A percentile compares a stretch with the other conserved stretches of the same genome.
phyloP scores from a whole-genome alignment of 2,329 filamentous ascomycete species.

The Fusarium chuoi region DNA sequence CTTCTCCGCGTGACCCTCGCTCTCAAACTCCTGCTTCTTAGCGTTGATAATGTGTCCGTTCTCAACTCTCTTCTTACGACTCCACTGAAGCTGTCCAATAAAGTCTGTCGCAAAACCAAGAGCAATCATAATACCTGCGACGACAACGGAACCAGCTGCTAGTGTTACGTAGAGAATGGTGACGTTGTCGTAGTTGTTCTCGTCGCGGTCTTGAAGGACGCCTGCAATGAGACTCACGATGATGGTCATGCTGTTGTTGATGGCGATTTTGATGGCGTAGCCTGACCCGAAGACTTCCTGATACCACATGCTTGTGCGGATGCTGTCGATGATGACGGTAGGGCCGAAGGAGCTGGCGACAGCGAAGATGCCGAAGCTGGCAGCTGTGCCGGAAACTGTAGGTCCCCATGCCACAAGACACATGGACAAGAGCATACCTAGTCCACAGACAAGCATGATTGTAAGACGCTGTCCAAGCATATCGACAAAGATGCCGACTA shows the following conservation, averaged over 20 bases:
- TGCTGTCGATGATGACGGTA: constrained; percentile 68
- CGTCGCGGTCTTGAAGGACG: constrained; percentile 66
- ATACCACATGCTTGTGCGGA: constrained; percentile 69
- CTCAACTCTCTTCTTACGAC: constrained; percentile 60
- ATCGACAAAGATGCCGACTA: constrained; percentile 66
- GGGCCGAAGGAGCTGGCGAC: constrained; percentile 65
- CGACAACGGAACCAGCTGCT: constrained; percentile 59
- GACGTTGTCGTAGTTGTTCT: constrained; percentile 66
- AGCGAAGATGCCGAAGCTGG: constrained; percentile 69
- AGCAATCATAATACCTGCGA: constrained; percentile 54
- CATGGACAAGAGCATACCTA: constrained; percentile 64
- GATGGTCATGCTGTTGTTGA: constrained; percentile 72
- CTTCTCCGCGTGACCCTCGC: constrained; percentile 46
- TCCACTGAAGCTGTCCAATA: constrained; percentile 66
- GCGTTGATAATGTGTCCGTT: constrained; percentile 57
- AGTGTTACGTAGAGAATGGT: constrained; percentile 66
- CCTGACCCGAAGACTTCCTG: constrained; percentile 69
- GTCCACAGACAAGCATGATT: constrained; percentile 63
- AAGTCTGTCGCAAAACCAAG: constrained; percentile 53
- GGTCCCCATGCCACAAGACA: constrained; percentile 62
- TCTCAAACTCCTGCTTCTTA: constrained; percentile 54
- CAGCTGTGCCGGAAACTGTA: constrained; percentile 62
- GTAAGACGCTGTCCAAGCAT: constrained; percentile 63
- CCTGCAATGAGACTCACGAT: constrained; percentile 67
- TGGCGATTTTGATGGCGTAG: constrained; percentile 68